These are phyloP conservation scores for Sclerotiophoma versabilis DNA, from an alignment of 2,329 filamentous ascomycete species.

Conservation along the genomic window DNA sequence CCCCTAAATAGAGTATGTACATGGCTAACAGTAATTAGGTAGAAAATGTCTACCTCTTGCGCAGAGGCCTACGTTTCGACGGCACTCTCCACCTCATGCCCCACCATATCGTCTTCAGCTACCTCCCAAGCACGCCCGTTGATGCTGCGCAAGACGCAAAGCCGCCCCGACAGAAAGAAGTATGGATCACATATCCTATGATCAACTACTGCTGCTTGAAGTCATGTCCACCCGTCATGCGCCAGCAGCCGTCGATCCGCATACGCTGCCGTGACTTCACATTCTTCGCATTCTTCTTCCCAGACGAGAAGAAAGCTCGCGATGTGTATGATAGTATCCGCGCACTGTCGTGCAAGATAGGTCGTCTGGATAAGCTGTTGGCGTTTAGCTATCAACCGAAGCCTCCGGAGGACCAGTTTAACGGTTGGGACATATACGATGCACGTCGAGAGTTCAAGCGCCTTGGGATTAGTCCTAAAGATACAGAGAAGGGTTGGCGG, in stretches of 20 bases:
- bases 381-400: constrained; percentile 86
- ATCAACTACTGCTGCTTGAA: constrained; percentile 81
- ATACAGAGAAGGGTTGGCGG: constrained; percentile 82
- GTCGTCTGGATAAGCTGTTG: constrained; percentile 85
- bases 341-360: constrained; percentile 78
- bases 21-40: constrained; percentile 52
- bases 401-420: constrained; percentile 73
- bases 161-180: constrained; percentile 66
- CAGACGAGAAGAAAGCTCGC: constrained; percentile 74
- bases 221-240: constrained; percentile 72
- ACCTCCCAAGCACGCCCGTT: constrained; percentile 54
- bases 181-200: constrained; percentile 95
- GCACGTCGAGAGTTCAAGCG: constrained; percentile 83
- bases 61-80: constrained; percentile 62
- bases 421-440: constrained; percentile 87
- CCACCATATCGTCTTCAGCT: constrained; percentile 71
- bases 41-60: constrained; percentile 67
- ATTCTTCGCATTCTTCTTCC: constrained; percentile 90
- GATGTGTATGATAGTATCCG: constrained; percentile 90
- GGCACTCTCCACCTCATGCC: constrained; percentile 69
- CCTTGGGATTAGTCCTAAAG: constrained; percentile 85
- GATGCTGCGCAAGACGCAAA: constrained; percentile 48
- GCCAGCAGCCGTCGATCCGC: constrained; percentile 80
- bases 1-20: background rate
- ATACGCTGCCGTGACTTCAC: constrained; percentile 92